Evolutionary conservation across 495 filamentous ascomycete genomes (phyloP).

Genomic region (Parmelia sp.): DNA sequence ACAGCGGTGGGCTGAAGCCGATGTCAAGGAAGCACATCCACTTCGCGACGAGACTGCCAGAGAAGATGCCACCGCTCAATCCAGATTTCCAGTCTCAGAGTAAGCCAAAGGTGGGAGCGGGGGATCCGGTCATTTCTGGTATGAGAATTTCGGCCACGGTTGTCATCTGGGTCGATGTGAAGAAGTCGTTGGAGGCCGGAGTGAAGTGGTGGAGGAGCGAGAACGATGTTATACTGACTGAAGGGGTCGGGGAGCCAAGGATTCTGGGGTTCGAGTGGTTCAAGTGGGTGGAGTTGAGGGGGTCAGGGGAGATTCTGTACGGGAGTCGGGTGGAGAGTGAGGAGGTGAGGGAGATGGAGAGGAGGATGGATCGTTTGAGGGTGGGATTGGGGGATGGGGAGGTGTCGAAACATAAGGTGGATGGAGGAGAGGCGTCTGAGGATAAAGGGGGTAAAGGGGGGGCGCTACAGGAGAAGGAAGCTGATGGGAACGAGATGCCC

Average conservation of each 20-base stretch:
- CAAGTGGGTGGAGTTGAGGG: conserved; percentile 51
- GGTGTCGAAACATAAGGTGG: background rate
- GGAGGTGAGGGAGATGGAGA: conserved; percentile 6
- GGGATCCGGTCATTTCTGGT: conserved; percentile 62
- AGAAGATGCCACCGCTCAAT: conserved; percentile 28
- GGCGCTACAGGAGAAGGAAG: background rate
- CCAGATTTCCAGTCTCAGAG: conserved; percentile 18
- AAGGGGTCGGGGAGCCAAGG: conserved; percentile 30
- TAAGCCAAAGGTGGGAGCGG: conserved; percentile 9
- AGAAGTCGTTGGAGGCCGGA: conserved; percentile 55
- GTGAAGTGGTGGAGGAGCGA: conserved; percentile 79
- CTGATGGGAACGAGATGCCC: background rate
- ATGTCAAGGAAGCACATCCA: conserved; percentile 88
- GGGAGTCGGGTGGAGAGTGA: conserved; percentile 10
- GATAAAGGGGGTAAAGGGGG: background rate
- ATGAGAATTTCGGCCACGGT: conserved; percentile 71
- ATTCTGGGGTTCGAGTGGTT: conserved; percentile 45
- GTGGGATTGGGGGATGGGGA: background rate
- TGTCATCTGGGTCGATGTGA: conserved; percentile 72
- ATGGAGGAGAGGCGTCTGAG: background rate
- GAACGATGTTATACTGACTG: conserved; percentile 66
- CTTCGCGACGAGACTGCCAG: conserved; percentile 64
- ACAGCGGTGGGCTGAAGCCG: conserved; percentile 63
- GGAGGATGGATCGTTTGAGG: background rate
- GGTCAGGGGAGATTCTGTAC: background rate